Base-by-base conservation (phyloP, 768 basidiomycete genomes). In the Galerina marginata region DNA sequence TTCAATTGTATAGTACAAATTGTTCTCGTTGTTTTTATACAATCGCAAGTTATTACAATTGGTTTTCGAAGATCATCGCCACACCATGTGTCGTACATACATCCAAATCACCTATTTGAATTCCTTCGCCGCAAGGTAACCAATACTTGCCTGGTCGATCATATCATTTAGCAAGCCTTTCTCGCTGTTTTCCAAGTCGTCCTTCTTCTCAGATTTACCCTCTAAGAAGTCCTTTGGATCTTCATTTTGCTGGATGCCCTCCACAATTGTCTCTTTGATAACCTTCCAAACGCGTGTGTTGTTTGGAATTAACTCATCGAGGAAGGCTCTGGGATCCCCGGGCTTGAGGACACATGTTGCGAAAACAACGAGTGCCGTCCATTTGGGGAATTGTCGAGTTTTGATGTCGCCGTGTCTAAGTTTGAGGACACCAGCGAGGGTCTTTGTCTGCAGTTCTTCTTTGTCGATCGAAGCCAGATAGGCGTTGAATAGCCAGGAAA, bases 401-500 rank as follows among this genome's bases (percentile, higher is more conserved):
- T 29, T 38, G 23, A 63, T 48, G 14, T n/a, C 40, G 29, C 59
- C 60, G 23, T 61, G 45, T 11, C 50, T 52, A n/a, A 58, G 59
- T 25, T 33, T 33, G 29, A 63, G 54, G 29, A 58, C 48, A 25
- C 59, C 53, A 39, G 60, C 52, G 15, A 66, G 50, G 9, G 63
- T 51, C 6, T 54, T 50, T 23, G 54, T 66, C 37, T 66, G 65
- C 15, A 66, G 47, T 11, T 54, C 60, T 46, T 66, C 65, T 6
- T 56, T 56, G 26, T 66, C 65, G 14, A 66, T 57, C 16, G 65
- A 66, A 6, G 65, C 65, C 9, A 66, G 57, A 46, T 63, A 66
- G 1, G 65, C 65, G 9, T 66, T 66, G 15, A 61, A 66, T 4
- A 58, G 39, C 65, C 65, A 66, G 6, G 65, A 66, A 9, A 66